These are phyloP conservation scores for Ceratocystis albifundus DNA, from an alignment of 2,329 filamentous ascomycete genomes.

Conservation along the genomic window DNA sequence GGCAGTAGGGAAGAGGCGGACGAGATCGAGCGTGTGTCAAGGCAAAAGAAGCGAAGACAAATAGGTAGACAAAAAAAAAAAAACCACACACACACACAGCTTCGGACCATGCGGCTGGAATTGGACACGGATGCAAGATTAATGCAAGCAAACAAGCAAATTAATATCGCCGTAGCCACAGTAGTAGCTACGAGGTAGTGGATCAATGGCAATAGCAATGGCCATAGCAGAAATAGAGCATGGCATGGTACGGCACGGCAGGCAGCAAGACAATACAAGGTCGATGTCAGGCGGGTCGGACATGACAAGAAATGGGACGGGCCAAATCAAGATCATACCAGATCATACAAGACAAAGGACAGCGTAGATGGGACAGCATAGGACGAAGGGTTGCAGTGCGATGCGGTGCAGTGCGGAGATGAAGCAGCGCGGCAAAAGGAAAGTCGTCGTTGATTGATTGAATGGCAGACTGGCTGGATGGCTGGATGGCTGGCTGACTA, in stretches of 20 bases:
- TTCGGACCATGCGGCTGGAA: not conserved
- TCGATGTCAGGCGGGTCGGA: too few relatives aligned
- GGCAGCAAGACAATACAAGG: not conserved
- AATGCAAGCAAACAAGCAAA: not conserved
- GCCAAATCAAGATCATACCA: too few relatives aligned
- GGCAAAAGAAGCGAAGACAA: not conserved
- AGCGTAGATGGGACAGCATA: too few relatives aligned
- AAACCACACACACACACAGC: not conserved
- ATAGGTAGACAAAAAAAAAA: not conserved
- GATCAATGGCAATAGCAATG: too few relatives aligned
- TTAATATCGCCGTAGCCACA: not conserved
- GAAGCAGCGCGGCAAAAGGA: not conserved
- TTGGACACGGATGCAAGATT: slow-evolving; percentile 5
- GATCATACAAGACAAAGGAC: too few relatives aligned
- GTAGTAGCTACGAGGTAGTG: not conserved
- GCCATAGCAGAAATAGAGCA: not conserved
- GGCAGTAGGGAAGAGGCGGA: not conserved
- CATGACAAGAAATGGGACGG: too few relatives aligned
- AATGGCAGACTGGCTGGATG: not conserved
- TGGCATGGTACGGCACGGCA: not conserved
- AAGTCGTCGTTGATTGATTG: not conserved
- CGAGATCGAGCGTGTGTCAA: not conserved
- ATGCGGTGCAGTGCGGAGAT: not conserved
- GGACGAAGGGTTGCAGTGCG: not conserved
- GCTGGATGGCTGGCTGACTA: not conserved